Evolutionary conservation across 2,329 filamentous ascomycete genomes (phyloP), one percentile per base, ranked within the genome.

Genomic region (Curvularia verruculosa): DNA sequence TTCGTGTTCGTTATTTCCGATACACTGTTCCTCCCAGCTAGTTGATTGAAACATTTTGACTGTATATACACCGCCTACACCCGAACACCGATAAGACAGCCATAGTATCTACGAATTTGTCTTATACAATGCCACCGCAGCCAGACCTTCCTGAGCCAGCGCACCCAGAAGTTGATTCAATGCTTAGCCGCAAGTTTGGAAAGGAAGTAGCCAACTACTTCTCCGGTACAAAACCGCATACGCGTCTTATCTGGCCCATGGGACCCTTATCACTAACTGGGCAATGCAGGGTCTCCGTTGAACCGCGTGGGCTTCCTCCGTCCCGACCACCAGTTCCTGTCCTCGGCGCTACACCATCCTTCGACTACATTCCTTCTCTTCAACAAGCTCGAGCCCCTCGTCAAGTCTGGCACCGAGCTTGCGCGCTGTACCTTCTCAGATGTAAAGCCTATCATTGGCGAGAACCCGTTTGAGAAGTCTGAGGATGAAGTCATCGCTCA

Each of bases 161-260:
- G 36, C 84, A 87, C 74, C 76, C 81, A 55, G 79, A 83, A 61
- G 77, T 84, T 66, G 85, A 88, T 72, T 86, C 85, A 36, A 91
- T 92, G 87, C 81, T 95, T 69, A 86, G 87, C 66, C 82, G 85
- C 57, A 91, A 88, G 72, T 94, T 92, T 77, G 91, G 91, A 76
- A 87, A 85, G 65, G 91, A 94, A 77, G 82, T 91, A 60, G 84
- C 88, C 72, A 95, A 94, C 78, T 95, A 95, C 84, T 95, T 93
- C 78, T 87, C 89, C 48, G 82, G 79, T 79, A 69, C 40, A 26
- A 13, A 34, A n/a, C 12, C 50, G 15, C 7, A 21, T 21, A 44
- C 9, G 43, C 44, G 21, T n/a, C 15, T 21, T 37, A 26, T 26
- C 28, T 31, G 19, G 2, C 10, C 43, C 18, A 5, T 48, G 21